Percentiles rank a stretch among this genome's conserved stretches.
These are phyloP conservation scores for Orychophragmus violaceus DNA, from an alignment of 345 rosid genomes.

Conservation along the genomic window DNA sequence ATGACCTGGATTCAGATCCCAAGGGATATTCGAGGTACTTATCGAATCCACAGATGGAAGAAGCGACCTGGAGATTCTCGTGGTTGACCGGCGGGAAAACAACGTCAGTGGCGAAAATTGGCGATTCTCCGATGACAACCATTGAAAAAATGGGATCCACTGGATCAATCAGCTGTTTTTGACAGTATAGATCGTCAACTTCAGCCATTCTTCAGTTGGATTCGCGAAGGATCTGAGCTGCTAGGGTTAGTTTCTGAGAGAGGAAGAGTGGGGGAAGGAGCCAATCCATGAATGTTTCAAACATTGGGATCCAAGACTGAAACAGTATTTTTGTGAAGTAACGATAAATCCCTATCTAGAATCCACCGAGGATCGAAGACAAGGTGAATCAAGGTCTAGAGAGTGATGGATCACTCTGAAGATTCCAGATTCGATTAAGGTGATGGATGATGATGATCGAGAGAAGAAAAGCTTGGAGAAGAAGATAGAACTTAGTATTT, in stretches of 20 bases:
- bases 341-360: too few species aligned
- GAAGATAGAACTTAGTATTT: too few species aligned
- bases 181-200: neutral
- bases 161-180: neutral
- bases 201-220: constrained; percentile 17
- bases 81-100: constrained; percentile 49
- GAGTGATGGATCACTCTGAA: too few species aligned
- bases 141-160: constrained; percentile 23
- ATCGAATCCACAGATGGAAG: constrained; percentile 9
- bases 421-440: too few species aligned
- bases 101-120: constrained; percentile 14
- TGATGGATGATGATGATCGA: too few species aligned
- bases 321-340: too few species aligned
- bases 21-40: constrained; percentile 3
- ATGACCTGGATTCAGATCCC: constrained; percentile 6
- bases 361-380: too few species aligned
- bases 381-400: too few species aligned
- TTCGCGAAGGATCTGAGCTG: neutral
- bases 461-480: too few species aligned
- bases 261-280: neutral
- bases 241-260: constrained; percentile 9
- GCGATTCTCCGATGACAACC: constrained; percentile 40
- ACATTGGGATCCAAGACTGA: neutral
- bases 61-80: constrained; percentile 40
- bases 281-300: constrained; percentile 8